Conservation (phyloP, 129 eudicot species). For the Sambucus nigra region DNA sequence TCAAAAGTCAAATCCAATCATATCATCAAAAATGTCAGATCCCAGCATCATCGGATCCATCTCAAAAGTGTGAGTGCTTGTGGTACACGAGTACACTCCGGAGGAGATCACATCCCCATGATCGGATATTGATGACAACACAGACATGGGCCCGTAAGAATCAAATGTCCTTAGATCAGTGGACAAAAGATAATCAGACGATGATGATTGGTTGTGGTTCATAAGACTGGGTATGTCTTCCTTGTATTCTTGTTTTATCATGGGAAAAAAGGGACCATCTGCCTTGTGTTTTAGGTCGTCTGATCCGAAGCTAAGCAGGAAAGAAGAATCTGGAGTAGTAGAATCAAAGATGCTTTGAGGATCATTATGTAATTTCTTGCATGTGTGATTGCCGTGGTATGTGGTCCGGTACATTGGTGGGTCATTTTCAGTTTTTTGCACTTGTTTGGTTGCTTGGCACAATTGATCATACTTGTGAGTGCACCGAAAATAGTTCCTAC, state of each 20-base stretch:
- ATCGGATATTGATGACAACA: constrained; percentile 18
- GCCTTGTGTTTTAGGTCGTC: neutral
- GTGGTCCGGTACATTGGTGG: constrained; percentile 31
- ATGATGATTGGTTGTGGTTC: neutral
- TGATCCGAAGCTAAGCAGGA: constrained; percentile 30
- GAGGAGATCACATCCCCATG: constrained; percentile 26
- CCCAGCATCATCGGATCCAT: constrained; percentile 15
- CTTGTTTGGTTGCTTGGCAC: constrained; percentile 50
- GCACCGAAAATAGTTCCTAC: constrained; percentile 65
- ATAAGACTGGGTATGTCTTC: neutral
- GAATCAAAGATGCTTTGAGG: constrained; percentile 21
- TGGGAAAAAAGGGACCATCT: constrained; percentile 2
- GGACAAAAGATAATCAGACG: neutral
- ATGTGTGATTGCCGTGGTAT: constrained; percentile 39
- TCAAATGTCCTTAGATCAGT: constrained; percentile 6
- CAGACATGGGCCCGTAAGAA: constrained; percentile 5
- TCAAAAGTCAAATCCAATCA: constrained; percentile 6
- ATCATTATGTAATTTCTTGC: constrained; percentile 17
- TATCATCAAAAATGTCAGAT: constrained; percentile 6
- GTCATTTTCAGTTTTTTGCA: constrained; percentile 34
- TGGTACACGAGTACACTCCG: constrained; percentile 26
- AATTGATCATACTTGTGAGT: constrained; percentile 59
- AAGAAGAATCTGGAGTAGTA: constrained; percentile 15
- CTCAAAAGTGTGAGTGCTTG: constrained; percentile 18
- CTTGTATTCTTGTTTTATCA: neutral